Conservation (phyloP, 1,139 yeast genomes). For the Kodamaea fungicola region DNA sequence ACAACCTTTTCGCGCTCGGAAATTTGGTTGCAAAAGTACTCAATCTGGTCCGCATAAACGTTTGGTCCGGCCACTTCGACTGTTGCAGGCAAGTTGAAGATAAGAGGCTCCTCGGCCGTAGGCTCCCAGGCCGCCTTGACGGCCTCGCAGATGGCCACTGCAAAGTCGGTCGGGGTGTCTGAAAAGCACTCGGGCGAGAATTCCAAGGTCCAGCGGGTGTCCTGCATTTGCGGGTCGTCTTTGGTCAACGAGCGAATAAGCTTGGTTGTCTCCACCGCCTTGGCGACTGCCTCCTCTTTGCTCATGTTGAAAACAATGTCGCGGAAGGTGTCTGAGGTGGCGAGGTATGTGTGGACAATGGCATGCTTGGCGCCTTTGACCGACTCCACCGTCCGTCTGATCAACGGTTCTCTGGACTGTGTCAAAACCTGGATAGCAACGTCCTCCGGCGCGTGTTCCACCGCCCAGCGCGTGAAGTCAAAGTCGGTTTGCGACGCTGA, state of each 20-base stretch:
- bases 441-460: conserved; percentile 45
- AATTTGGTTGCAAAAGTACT: conserved; percentile 41
- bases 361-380: conserved; percentile 47
- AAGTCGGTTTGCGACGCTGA: conserved; percentile 49
- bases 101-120: conserved; percentile 37
- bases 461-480: conserved; percentile 47
- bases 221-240: conserved; percentile 36
- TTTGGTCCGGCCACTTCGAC: conserved; percentile 49
- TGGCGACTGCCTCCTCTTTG: conserved; percentile 37
- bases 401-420: conserved; percentile 44
- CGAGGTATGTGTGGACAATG: conserved; percentile 45
- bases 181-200: conserved; percentile 49
- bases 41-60: conserved; percentile 50
- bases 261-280: conserved; percentile 41
- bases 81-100: conserved; percentile 49
- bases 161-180: conserved; percentile 42
- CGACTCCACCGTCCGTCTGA: conserved; percentile 44
- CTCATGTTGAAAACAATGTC: conserved; percentile 46
- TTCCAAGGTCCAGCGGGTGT: conserved; percentile 44
- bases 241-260: conserved; percentile 42
- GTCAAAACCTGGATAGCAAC: conserved; percentile 47
- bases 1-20: conserved; percentile 43
- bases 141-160: conserved; percentile 45
- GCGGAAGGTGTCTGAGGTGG: conserved; percentile 46
- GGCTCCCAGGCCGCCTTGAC: conserved; percentile 49